These are phyloP conservation scores for Wickerhamiella allomyrinae DNA, from an alignment of 805 yeast genomes.

Conservation along the genomic window DNA sequence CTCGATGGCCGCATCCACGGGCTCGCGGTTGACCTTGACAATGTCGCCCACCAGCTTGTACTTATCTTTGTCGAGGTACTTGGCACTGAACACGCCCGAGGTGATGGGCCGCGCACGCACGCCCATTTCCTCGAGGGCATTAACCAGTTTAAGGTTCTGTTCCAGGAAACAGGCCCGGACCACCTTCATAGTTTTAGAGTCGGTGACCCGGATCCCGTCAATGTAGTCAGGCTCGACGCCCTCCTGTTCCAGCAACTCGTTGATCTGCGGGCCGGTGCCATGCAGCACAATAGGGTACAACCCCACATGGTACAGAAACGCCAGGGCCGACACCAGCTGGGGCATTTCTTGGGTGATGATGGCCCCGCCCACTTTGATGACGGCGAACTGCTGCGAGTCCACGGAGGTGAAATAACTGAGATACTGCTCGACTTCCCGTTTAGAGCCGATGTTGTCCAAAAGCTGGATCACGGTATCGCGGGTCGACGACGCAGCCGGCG, in stretches of 20 bases:
- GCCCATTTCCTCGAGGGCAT: conserved; percentile 91
- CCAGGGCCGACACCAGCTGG: conserved; percentile 88
- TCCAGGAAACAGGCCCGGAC: conserved; percentile 91
- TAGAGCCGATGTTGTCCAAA: conserved; percentile 89
- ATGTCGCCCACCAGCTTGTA: conserved; percentile 89
- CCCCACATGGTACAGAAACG: conserved; percentile 94
- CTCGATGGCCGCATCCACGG: conserved; percentile 84
- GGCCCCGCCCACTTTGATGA: conserved; percentile 98
- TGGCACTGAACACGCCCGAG: conserved; percentile 92
- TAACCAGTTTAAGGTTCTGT: conserved; percentile 87
- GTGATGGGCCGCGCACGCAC: conserved; percentile 98
- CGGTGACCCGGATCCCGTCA: conserved; percentile 94
- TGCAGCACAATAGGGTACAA: conserved; percentile 91
- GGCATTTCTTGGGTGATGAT: conserved; percentile 89
- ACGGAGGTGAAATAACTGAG: conserved; percentile 93
- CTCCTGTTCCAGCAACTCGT: conserved; percentile 79
- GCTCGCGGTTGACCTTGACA: conserved; percentile 69
- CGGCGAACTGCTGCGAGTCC: conserved; percentile 83
- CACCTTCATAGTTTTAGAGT: conserved; percentile 85
- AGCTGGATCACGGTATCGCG: conserved; percentile 92
- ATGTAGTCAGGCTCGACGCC: conserved; percentile 92
- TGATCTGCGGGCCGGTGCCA: conserved; percentile 99
- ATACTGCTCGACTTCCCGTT: conserved; percentile 96
- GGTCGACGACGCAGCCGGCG: conserved; percentile 29
- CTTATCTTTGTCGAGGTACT: conserved; percentile 76